A percentile compares a stretch with the other conserved stretches of the same genome.
Conservation (phyloP, 352 stramenopile species). For the Phytophthora colocasiae region DNA sequence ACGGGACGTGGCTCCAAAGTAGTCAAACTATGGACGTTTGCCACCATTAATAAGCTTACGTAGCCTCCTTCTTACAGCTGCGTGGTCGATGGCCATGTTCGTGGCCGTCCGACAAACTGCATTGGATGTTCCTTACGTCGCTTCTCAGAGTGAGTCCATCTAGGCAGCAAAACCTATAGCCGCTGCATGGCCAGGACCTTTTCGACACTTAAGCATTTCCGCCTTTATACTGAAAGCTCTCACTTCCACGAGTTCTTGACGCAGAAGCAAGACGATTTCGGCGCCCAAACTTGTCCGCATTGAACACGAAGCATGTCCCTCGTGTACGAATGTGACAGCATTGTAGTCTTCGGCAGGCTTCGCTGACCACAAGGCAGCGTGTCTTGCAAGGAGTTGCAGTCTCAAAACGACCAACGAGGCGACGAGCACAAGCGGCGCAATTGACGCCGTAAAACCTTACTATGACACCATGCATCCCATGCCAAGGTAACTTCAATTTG, state of each 20-base stretch:
- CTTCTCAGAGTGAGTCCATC: constrained; percentile 11
- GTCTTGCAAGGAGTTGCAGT: too few species aligned
- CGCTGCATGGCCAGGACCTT: neutral
- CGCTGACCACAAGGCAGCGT: too few species aligned
- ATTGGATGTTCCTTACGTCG: neutral
- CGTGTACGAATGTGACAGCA: neutral
- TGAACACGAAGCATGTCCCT: neutral
- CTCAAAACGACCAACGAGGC: neutral
- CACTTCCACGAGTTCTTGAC: neutral
- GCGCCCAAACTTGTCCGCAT: neutral
- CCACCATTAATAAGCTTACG: neutral
- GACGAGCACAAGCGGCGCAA: neutral
- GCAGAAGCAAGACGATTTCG: constrained; percentile 16
- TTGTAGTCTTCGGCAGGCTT: constrained; percentile 4
- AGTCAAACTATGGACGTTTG: too few species aligned
- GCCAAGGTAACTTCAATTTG: constrained; percentile 3
- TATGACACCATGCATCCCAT: neutral
- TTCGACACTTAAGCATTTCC: too few species aligned
- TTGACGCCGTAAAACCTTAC: neutral
- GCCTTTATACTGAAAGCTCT: neutral
- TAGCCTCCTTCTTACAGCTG: neutral
- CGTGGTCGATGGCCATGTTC: constrained; percentile 1
- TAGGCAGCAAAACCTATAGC: neutral
- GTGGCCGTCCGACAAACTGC: constrained; percentile 8
- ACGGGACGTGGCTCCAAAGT: too few species aligned